Evolutionary conservation across 2,329 filamentous ascomycete species (phyloP), one percentile per base, ranked within the genome.

Genomic region (Aspergillus quadrilineatus): DNA sequence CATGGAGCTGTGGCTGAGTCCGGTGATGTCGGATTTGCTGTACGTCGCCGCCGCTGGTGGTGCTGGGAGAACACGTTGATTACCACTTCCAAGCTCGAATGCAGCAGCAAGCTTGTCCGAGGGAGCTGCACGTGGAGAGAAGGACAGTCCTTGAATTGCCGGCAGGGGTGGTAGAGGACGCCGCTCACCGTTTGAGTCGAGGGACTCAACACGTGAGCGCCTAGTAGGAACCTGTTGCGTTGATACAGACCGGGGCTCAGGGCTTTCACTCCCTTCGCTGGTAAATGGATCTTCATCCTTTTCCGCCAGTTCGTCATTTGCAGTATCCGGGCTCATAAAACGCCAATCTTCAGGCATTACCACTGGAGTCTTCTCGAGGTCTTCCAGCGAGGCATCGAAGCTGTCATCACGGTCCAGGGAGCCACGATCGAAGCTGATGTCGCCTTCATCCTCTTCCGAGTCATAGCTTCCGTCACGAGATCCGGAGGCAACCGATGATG

Each of bases 341-440:
- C 89, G 86, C 94, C 94, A 99, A 71, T 97, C 92, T 67, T 97
- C 94, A 0, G 94, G 94, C 22, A 95, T 85, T n/a, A 99, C 93
- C 9, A 99, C 94, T 0, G 94, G 94, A 1, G 94, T 97, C 80
- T 97, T 97, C 68, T 96, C 91, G 4, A 91, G 93, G 69, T 97
- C 93, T 74, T 97, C 93, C 1, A 97, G 82, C 6, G 92, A 96
- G 12, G 90, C 93, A 74, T 97, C 93, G 65, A 97, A 97, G 77
- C 93, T 97, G 69, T 97, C 93, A 42, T 93, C 90, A 43, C 83
- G 82, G 53, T 85, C 82, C 29, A 84, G 77, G 4, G 82, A 83
- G 28, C 83, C 83, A 7, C 81, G 73, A 52, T 81, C 70, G 61
- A 81, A 75, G 64, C 84, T 89, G 44, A 86, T 80, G 44, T 92